These are phyloP conservation scores for Microstegium vimineum DNA, from an alignment of 176 grass and related monocot genomes.

Conservation along the genomic window DNA sequence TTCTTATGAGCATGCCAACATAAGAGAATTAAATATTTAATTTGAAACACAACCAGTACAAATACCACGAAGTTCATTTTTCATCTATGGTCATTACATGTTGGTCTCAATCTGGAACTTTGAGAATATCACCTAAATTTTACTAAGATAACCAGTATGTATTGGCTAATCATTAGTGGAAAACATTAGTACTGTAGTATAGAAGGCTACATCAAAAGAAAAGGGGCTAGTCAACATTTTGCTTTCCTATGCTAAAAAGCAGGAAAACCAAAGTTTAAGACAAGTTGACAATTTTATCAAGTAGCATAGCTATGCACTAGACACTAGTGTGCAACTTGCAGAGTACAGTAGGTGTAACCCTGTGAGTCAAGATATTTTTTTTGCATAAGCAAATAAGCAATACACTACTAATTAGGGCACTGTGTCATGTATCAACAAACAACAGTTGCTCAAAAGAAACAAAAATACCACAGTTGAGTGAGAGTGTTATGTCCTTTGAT, in stretches of 20 bases:
- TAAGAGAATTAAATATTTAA: background rate
- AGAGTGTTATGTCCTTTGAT: background rate
- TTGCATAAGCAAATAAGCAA: background rate
- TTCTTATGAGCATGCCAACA: conserved; percentile 10
- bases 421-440: background rate
- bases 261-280: background rate
- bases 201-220: background rate
- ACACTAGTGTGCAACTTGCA: background rate
- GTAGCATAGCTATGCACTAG: background rate
- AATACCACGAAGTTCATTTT: background rate
- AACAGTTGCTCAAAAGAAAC: background rate
- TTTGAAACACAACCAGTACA: background rate
- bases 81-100: background rate
- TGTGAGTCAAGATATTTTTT: conserved; percentile 11
- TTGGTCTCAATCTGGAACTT: background rate
- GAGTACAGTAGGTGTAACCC: background rate
- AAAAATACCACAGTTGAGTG: background rate
- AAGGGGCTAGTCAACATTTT: background rate
- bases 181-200: background rate
- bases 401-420: background rate
- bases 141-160: background rate
- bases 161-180: background rate
- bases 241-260: background rate
- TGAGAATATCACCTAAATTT: background rate
- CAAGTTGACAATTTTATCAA: background rate